Percentiles rank a stretch among this genome's conserved stretches.
Evolutionary conservation across 2,329 filamentous ascomycete genomes (phyloP).

Genomic region (Calonectria hawksworthii): DNA sequence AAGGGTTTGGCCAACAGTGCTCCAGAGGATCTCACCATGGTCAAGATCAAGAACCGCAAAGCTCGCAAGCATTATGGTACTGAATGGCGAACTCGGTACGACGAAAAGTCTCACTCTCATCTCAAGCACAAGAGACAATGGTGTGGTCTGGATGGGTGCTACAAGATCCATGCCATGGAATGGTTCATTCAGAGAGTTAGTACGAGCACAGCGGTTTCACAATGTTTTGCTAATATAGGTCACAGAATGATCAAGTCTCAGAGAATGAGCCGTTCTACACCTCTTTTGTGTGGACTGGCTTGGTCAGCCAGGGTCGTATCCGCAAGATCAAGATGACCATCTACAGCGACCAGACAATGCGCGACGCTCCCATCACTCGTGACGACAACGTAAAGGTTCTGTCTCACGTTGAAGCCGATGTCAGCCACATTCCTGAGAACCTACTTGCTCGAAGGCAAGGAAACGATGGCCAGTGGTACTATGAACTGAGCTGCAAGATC

Average conservation of each 20-base stretch:
- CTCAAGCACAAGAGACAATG: constrained; percentile 51
- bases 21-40: constrained; percentile 51
- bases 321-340: constrained; percentile 53
- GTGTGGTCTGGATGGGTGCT: constrained; percentile 54
- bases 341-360: constrained; percentile 50
- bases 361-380: constrained; percentile 52
- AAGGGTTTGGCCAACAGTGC: constrained; percentile 58
- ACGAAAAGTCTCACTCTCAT: constrained; percentile 48
- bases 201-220: background rate
- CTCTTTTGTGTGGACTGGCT: constrained; percentile 49
- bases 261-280: constrained; percentile 56
- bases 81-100: constrained; percentile 49
- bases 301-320: constrained; percentile 51
- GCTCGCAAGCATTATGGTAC: constrained; percentile 61
- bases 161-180: constrained; percentile 56
- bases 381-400: constrained; percentile 54
- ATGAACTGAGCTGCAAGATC: constrained; percentile 55
- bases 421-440: constrained; percentile 57
- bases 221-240: constrained; percentile 8
- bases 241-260: constrained; percentile 54
- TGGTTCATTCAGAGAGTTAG: constrained; percentile 59
- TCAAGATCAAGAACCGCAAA: constrained; percentile 56
- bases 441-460: constrained; percentile 51
- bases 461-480: constrained; percentile 56
- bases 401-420: constrained; percentile 56